Evolutionary conservation across 768 basidiomycete genomes (phyloP).

Genomic region (Suillus hirtellus): DNA sequence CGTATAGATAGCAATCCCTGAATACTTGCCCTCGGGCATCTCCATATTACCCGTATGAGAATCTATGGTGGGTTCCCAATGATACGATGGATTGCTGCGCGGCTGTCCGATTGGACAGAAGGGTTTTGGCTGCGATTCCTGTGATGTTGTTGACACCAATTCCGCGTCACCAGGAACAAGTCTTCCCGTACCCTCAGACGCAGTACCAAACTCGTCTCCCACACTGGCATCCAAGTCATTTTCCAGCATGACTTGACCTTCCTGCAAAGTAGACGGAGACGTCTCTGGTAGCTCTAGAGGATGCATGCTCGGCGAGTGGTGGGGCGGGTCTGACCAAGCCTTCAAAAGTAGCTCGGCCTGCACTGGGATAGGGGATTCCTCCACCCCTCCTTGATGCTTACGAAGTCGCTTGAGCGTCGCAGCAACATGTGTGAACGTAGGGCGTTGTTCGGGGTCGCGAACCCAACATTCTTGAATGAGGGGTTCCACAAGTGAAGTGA

Average conservation of each 20-base stretch:
- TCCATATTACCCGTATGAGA: constrained; percentile 17
- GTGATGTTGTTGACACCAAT: background rate
- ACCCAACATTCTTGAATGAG: constrained; percentile 61
- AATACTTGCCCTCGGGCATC: constrained; percentile 31
- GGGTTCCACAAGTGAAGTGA: constrained; percentile 36
- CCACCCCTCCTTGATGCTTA: constrained; percentile 36
- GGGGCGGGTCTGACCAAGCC: constrained; percentile 12
- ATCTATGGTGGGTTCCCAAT: background rate
- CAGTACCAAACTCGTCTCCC: background rate
- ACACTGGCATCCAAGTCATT: too few relatives aligned
- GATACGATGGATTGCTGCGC: background rate
- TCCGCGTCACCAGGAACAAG: too few relatives aligned
- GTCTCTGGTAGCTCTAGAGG: constrained; percentile 29
- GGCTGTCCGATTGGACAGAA: constrained; percentile 1
- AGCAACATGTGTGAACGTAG: constrained; percentile 52
- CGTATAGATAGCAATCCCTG: constrained; percentile 37
- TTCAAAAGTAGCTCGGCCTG: constrained; percentile 24
- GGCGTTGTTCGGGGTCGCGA: constrained; percentile 49
- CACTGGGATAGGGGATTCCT: constrained; percentile 32
- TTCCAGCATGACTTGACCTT: background rate
- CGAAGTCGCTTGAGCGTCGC: constrained; percentile 46
- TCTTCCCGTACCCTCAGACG: background rate
- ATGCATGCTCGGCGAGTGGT: constrained; percentile 40
- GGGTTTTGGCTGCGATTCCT: background rate
- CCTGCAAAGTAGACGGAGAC: constrained; percentile 16